Percentiles rank a stretch among this genome's conserved stretches.
Evolutionary conservation across 1,284 basidiomycete species (phyloP).

Genomic region (Marasmius tenuissimus): DNA sequence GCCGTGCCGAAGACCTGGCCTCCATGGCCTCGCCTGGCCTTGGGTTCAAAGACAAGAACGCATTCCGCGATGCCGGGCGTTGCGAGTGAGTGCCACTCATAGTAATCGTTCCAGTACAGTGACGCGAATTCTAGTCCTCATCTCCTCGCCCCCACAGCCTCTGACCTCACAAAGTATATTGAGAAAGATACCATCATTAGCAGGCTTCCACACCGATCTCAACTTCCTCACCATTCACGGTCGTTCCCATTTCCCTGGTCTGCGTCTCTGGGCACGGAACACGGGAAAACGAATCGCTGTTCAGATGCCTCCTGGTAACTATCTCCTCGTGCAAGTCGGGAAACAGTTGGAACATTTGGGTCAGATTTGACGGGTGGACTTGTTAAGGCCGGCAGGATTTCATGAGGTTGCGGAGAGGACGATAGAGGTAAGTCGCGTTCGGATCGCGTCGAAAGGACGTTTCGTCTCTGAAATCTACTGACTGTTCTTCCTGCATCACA

Average conservation of each 20-base stretch:
- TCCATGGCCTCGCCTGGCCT: conserved; percentile 84
- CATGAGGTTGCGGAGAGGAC: conserved; percentile 90
- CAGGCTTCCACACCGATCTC: conserved; percentile 88
- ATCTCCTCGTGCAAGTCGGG: conserved; percentile 84
- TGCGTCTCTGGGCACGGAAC: conserved; percentile 91
- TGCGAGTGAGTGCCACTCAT: conserved; percentile 61
- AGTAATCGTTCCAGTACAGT: neutral
- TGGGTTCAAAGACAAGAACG: conserved; percentile 62
- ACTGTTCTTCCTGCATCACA: conserved; percentile 30
- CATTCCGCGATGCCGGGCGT: conserved; percentile 77
- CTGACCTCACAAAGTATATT: conserved; percentile 80
- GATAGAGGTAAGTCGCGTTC: conserved; percentile 52
- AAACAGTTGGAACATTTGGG: conserved; percentile 93
- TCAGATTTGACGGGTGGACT: too few species aligned
- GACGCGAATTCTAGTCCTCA: conserved; percentile 60
- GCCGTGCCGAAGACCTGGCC: conserved; percentile 78
- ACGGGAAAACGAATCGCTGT: conserved; percentile 86
- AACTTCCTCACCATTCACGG: conserved; percentile 92
- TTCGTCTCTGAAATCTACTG: too few species aligned
- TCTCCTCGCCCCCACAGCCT: conserved; percentile 88
- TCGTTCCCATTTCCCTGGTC: conserved; percentile 80
- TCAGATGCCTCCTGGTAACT: conserved; percentile 77
- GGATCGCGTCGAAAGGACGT: neutral
- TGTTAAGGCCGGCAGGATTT: conserved; percentile 88
- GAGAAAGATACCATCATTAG: conserved; percentile 78